phyloP scores from a whole-genome alignment of 176 grass and related monocot genomes.

The Avena atlantica region DNA sequence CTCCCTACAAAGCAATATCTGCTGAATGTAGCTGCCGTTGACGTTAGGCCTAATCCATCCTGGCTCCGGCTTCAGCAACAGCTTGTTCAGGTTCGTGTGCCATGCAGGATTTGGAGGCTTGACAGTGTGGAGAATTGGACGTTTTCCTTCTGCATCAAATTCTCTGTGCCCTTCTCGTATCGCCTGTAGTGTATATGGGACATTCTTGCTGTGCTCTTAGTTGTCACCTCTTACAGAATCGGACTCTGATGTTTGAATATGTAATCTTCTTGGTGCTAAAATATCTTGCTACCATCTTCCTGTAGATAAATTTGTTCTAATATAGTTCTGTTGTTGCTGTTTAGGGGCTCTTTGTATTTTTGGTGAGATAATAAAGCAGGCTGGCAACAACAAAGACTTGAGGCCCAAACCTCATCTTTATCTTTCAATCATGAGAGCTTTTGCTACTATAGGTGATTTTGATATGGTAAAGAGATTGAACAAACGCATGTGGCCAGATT shows the following conservation, averaged over 20 bases:
- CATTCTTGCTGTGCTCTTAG: conserved; percentile 17
- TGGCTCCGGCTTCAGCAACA: not conserved
- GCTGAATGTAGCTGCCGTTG: not conserved
- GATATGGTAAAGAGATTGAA: conserved; percentile 76
- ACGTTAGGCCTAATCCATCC: not conserved
- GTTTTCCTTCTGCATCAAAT: not conserved
- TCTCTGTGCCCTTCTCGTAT: not conserved
- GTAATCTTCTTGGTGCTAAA: not conserved
- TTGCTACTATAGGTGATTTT: conserved; percentile 77
- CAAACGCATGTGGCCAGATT: conserved; percentile 79
- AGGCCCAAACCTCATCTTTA: conserved; percentile 92
- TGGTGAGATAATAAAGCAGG: conserved; percentile 90
- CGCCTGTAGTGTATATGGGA: not conserved
- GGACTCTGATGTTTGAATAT: not conserved
- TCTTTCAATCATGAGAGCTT: conserved; percentile 91
- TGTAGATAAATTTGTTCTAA: conserved; percentile 35
- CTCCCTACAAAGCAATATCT: not conserved
- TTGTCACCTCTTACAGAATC: conserved; percentile 13
- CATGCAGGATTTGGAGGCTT: not conserved
- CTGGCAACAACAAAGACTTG: conserved; percentile 64
- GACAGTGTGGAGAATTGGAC: not conserved
- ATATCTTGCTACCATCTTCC: not conserved
- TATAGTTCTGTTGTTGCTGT: conserved; percentile 32
- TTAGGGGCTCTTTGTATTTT: conserved; percentile 92
- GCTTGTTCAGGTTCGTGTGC: not conserved